A percentile compares a stretch with the other conserved stretches of the same genome.
These are phyloP conservation scores for Cyanodermella asteris DNA, from an alignment of 2,329 filamentous ascomycete genomes.

Conservation along the genomic window DNA sequence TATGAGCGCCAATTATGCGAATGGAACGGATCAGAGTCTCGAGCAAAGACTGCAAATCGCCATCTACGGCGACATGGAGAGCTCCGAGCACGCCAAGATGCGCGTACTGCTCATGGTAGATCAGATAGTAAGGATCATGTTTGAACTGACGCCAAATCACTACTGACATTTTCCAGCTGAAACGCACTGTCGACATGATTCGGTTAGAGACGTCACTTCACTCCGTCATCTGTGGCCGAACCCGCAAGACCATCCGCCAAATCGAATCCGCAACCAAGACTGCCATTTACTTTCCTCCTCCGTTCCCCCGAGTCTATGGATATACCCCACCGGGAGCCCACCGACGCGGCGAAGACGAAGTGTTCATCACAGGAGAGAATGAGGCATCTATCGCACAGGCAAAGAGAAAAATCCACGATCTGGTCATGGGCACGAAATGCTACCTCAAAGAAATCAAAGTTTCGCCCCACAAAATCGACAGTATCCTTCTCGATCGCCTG, in stretches of 20 bases:
- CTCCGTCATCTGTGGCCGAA: conserved; percentile 77
- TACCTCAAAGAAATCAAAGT: conserved; percentile 85
- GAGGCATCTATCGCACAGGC: conserved; percentile 67
- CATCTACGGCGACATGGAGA: conserved; percentile 89
- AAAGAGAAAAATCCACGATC: conserved; percentile 76
- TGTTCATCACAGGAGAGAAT: conserved; percentile 84
- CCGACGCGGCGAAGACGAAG: conserved; percentile 65
- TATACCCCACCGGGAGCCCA: conserved; percentile 69
- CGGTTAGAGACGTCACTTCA: conserved; percentile 74
- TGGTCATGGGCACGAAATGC: conserved; percentile 59
- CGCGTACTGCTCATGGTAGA: conserved; percentile 93
- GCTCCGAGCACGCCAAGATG: conserved; percentile 90
- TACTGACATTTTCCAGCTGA: conserved; percentile 18
- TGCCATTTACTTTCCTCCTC: conserved; percentile 91
- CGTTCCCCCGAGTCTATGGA: conserved; percentile 77
- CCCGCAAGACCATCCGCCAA: conserved; percentile 90
- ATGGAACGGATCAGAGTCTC: conserved; percentile 56
- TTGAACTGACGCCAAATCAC: neutral
- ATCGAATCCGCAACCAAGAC: conserved; percentile 92
- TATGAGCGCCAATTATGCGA: conserved; percentile 48
- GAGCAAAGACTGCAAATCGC: conserved; percentile 81
- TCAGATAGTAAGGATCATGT: conserved; percentile 43
- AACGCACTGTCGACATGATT: conserved; percentile 48
- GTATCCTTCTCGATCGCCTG: conserved; percentile 68
- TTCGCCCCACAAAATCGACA: conserved; percentile 81